phyloP scores from a whole-genome alignment of 805 yeast genomes.

The Vanderwaltozyma tropicalis region DNA sequence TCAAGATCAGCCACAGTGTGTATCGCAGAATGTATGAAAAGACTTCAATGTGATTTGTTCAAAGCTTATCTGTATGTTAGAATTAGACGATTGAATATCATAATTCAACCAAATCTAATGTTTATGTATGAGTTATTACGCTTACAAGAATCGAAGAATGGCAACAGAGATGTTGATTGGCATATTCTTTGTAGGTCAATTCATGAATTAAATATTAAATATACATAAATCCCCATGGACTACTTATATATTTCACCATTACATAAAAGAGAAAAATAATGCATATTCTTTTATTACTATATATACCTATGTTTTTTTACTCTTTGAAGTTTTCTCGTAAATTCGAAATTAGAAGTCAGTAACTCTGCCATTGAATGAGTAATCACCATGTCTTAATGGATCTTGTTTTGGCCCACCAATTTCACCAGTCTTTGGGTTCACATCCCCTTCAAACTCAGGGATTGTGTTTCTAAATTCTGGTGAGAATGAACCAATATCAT shows the following conservation, averaged over 20 bases:
- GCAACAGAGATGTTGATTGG: slow-evolving; percentile 72
- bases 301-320: not conserved
- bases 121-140: slow-evolving; percentile 84
- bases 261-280: not conserved
- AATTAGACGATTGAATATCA: slow-evolving; percentile 79
- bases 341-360: slow-evolving; percentile 73
- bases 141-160: slow-evolving; percentile 28
- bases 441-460: slow-evolving; percentile 93
- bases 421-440: slow-evolving; percentile 90
- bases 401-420: slow-evolving; percentile 97
- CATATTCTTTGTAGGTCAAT: slow-evolving; percentile 76
- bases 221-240: slow-evolving; percentile 29
- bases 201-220: slow-evolving; percentile 61
- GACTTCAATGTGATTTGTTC: slow-evolving; percentile 55
- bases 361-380: slow-evolving; percentile 92
- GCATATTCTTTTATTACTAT: not conserved
- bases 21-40: slow-evolving; percentile 86
- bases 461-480: slow-evolving; percentile 67
- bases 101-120: slow-evolving; percentile 86
- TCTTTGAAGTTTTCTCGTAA: too few species aligned
- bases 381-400: slow-evolving; percentile 83
- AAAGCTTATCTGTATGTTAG: slow-evolving; percentile 82
- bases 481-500: slow-evolving; percentile 54
- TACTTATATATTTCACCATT: too few species aligned
- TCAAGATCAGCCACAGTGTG: slow-evolving; percentile 92